Evolutionary conservation across 2,329 filamentous ascomycete species (phyloP), one percentile per base, ranked within the genome.

Genomic region (Apiospora phragmitis): DNA sequence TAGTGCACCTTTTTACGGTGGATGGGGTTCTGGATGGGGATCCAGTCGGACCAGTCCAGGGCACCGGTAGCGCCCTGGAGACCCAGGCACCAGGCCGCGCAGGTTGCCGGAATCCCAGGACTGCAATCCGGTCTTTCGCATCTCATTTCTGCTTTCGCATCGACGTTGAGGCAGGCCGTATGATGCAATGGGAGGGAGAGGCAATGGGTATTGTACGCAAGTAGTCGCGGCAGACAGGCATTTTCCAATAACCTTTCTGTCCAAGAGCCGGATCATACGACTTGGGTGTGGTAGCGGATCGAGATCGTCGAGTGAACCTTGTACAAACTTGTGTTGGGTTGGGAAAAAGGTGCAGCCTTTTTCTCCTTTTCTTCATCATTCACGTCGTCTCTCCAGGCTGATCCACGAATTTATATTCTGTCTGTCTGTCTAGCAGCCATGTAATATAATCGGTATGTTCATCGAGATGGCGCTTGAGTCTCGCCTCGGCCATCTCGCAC

Each of bases 281-380:
- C 55, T 16, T 62, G 29, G 55, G 55, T 62, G 65, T 67, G 65
- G 65, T 47, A 47, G 42, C 45, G 65, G 65, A 67, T 67, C 65
- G 65, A 67, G 65, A 67, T 67, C 65, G 41, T 35, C 42, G 32
- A 43, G 65, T 47, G n/a, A 67, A 47, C 65, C 65, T 67, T 67
- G 41, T 29, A 47, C 65, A 11, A 16, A 67, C 42, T 67, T 67
- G 65, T 62, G 32, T n/a, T 38, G 55, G 32, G 32, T 38, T 62
- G 55, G 51, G 55, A 32, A 62, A 38, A 14, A 62, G 21, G 41
- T 45, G 38, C 65, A 43, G 38, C 42, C 24, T 66, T 29, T 32
- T 21, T n/a, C 35, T 65, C 35, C n/a, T 24, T 24, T 16, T 65
- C 8, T 38, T 42, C 43, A 11, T 42, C 41, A 21, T 29, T 29